Evolutionary conservation across 2,329 filamentous ascomycete species (phyloP).

Genomic region (Aspergillus amoenus): DNA sequence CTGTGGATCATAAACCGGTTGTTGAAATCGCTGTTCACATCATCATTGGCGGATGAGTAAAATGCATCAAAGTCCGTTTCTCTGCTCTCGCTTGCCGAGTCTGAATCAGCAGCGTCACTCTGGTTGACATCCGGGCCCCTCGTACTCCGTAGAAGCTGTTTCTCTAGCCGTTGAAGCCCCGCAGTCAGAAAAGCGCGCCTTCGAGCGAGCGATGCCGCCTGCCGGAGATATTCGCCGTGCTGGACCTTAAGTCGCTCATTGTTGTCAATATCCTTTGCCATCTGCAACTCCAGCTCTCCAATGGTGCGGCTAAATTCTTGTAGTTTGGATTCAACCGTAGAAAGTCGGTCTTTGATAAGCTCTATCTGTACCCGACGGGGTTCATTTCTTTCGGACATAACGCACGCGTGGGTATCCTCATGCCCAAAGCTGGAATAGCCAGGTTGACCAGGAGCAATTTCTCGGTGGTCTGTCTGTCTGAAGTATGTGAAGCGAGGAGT

Average conservation of each 20-base stretch:
- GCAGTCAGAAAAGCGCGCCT: conserved; percentile 60
- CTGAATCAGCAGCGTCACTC: conserved; percentile 29
- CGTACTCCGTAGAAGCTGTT: conserved; percentile 48
- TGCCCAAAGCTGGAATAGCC: conserved; percentile 87
- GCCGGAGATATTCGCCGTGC: conserved; percentile 54
- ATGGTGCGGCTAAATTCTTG: conserved; percentile 69
- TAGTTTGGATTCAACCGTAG: conserved; percentile 76
- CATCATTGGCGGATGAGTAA: conserved; percentile 69
- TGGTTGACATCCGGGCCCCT: conserved; percentile 20
- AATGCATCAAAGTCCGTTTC: conserved; percentile 54
- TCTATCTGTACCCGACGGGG: conserved; percentile 84
- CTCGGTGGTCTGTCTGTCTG: conserved; percentile 88
- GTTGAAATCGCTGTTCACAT: conserved; percentile 92
- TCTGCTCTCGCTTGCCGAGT: conserved; percentile 56
- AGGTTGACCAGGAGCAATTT: conserved; percentile 70
- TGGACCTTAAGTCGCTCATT: conserved; percentile 42
- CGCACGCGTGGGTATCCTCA: conserved; percentile 90
- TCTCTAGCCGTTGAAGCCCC: conserved; percentile 59
- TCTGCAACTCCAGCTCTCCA: conserved; percentile 70
- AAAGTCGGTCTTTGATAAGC: conserved; percentile 76
- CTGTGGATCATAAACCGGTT: conserved; percentile 99
- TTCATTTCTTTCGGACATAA: conserved; percentile 89
- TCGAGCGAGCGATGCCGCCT: conserved; percentile 56
- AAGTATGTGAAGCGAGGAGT: conserved; percentile 97
- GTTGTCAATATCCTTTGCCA: conserved; percentile 56